These are phyloP conservation scores for Rhizophagus sp. DNA, from an alignment of 192 early-diverging fungal genomes.

Conservation along the genomic window DNA sequence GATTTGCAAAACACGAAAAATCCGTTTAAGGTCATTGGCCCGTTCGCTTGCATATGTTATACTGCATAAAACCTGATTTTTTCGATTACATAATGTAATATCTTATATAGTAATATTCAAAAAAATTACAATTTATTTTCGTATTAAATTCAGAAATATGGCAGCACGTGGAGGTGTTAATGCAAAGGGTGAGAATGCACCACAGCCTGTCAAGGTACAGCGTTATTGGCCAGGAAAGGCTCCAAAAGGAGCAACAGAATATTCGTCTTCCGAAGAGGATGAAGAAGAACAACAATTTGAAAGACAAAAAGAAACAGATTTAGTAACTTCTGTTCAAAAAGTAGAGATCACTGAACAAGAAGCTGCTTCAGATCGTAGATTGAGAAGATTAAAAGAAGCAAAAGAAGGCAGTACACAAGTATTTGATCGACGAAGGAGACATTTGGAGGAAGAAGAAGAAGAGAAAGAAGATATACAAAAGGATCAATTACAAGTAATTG, in stretches of 20 bases:
- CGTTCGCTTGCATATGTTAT: too few relatives aligned
- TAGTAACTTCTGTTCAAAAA: slow-evolving; percentile 45
- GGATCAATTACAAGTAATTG: slow-evolving; percentile 33
- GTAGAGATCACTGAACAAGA: slow-evolving; percentile 49
- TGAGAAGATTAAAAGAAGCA: slow-evolving; percentile 50
- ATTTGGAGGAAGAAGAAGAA: slow-evolving; percentile 56
- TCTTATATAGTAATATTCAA: too few relatives aligned
- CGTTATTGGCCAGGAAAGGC: slow-evolving; percentile 62
- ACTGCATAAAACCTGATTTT: too few relatives aligned
- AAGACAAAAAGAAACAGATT: slow-evolving; percentile 36
- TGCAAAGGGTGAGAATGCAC: slow-evolving; percentile 34
- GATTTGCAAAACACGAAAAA: too few relatives aligned
- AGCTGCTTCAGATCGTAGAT: slow-evolving; percentile 41
- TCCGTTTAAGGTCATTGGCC: too few relatives aligned
- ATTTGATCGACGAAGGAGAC: slow-evolving; percentile 31
- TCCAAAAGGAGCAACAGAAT: slow-evolving; percentile 54
- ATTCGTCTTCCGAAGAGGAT: slow-evolving; percentile 56
- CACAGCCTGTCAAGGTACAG: slow-evolving; percentile 51
- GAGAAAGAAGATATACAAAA: slow-evolving; percentile 43
- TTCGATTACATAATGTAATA: too few relatives aligned
- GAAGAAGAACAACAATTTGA: slow-evolving; percentile 41
- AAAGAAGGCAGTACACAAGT: slow-evolving; percentile 26
- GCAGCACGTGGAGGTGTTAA: slow-evolving; percentile 29
- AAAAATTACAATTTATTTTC: not conserved
- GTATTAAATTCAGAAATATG: slow-evolving; percentile 6